Percentiles rank a stretch among this genome's conserved stretches.
Evolutionary conservation across 192 early-diverging fungal genomes (phyloP).

Genomic region (Entomortierella chlamydospora): DNA sequence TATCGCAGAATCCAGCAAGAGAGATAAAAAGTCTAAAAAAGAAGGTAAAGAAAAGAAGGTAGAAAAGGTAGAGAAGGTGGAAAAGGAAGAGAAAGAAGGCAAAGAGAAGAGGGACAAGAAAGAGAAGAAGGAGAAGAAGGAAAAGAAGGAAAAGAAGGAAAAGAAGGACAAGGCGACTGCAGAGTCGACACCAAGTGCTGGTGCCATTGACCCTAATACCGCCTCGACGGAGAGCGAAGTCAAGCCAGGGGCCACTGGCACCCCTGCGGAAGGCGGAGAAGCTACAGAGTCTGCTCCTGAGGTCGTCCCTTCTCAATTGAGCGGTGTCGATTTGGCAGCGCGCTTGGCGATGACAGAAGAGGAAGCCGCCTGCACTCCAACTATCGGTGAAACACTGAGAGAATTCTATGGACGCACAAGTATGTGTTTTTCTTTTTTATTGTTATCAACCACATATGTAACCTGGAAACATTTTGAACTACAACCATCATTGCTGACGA

Average conservation of each 20-base stretch:
- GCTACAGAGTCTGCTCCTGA: constrained; percentile 1
- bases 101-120: constrained; percentile 38
- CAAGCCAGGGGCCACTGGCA: background rate
- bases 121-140: constrained; percentile 37
- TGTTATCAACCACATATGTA: too few relatives aligned
- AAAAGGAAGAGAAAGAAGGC: constrained; percentile 16
- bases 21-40: constrained; percentile 35
- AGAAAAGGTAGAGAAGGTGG: constrained; percentile 17
- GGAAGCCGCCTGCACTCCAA: constrained; percentile 53
- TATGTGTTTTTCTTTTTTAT: too few relatives aligned
- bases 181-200: constrained; percentile 43
- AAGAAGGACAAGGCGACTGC: constrained; percentile 50
- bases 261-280: constrained; percentile 6
- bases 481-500: background rate
- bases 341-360: constrained; percentile 56
- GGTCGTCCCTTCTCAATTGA: constrained; percentile 45
- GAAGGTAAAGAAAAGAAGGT: constrained; percentile 22
- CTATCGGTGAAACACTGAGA: constrained; percentile 55
- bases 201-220: constrained; percentile 18
- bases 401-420: constrained; percentile 62
- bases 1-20: constrained; percentile 12
- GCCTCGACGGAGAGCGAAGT: constrained; percentile 4
- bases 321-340: constrained; percentile 49
- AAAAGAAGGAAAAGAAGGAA: constrained; percentile 46
- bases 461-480: too few relatives aligned